Percentiles rank a stretch among this genome's conserved stretches.
Evolutionary conservation across 495 filamentous ascomycete species (phyloP).

Genomic region (Penicillium mononematosum): DNA sequence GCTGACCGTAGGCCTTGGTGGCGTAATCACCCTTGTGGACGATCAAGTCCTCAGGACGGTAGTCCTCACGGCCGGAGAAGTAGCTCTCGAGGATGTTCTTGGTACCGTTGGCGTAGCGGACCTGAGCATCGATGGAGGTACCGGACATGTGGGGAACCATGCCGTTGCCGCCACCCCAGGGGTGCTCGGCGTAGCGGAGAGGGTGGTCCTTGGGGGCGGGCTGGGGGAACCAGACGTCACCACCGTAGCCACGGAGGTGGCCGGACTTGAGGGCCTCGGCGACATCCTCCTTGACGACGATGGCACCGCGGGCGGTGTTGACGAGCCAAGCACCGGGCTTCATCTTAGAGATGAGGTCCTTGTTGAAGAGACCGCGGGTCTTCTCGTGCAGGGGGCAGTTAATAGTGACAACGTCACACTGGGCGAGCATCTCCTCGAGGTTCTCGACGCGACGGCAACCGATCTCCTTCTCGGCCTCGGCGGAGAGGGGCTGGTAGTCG

Average conservation of each 20-base stretch:
- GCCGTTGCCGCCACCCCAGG: slow-evolving; percentile 94
- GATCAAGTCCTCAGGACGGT: slow-evolving; percentile 88
- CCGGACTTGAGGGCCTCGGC: slow-evolving; percentile 89
- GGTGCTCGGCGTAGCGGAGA: slow-evolving; percentile 89
- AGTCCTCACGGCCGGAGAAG: slow-evolving; percentile 82
- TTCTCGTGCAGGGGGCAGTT: slow-evolving; percentile 99
- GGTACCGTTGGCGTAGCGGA: slow-evolving; percentile 85
- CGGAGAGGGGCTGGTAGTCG: slow-evolving; percentile 90
- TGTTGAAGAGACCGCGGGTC: slow-evolving; percentile 95
- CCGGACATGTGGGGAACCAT: slow-evolving; percentile 99
- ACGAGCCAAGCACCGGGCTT: slow-evolving; percentile 96
- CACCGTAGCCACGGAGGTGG: slow-evolving; percentile 95
- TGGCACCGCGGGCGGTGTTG: slow-evolving; percentile 98
- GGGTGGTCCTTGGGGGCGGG: slow-evolving; percentile 93
- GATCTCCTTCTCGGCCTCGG: slow-evolving; percentile 93
- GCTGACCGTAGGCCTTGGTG: slow-evolving; percentile 91
- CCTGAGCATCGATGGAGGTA: slow-evolving; percentile 95
- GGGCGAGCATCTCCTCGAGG: slow-evolving; percentile 91
- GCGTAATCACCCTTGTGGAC: slow-evolving; percentile 90
- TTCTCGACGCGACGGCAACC: slow-evolving; percentile 83
- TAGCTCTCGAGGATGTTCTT: slow-evolving; percentile 91
- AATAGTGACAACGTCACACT: slow-evolving; percentile 98
- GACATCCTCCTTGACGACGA: slow-evolving; percentile 99
- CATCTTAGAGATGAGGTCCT: slow-evolving; percentile 99
- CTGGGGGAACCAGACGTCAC: slow-evolving; percentile 92